Conservation (phyloP, 1,139 yeast genomes). For the Blastobotrys niveus region DNA sequence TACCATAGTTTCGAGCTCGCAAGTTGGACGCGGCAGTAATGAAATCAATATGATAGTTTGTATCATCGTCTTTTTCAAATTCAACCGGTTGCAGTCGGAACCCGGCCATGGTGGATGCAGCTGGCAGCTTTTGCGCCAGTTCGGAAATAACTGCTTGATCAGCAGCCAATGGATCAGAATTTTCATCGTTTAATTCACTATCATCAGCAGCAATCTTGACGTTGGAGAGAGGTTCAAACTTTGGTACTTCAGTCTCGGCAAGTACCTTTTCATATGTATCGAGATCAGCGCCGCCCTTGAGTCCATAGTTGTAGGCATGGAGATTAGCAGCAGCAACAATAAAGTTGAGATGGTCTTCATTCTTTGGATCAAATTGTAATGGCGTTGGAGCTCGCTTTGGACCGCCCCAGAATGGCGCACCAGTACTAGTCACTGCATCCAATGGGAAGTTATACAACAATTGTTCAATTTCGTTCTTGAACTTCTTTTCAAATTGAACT, state of each 20-base stretch:
- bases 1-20: constrained; percentile 86
- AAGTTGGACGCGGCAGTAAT: constrained; percentile 96
- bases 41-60: constrained; percentile 93
- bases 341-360: constrained; percentile 75
- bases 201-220: constrained; percentile 83
- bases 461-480: constrained; percentile 80
- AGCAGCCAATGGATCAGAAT: constrained; percentile 67
- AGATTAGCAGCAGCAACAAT: constrained; percentile 86
- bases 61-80: constrained; percentile 95
- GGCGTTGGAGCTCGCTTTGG: constrained; percentile 96
- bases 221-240: constrained; percentile 69
- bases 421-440: constrained; percentile 85
- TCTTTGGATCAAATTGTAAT: constrained; percentile 64
- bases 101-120: constrained; percentile 84
- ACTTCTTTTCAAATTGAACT: constrained; percentile 76
- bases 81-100: constrained; percentile 81
- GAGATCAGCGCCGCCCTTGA: constrained; percentile 46
- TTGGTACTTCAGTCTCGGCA: constrained; percentile 51
- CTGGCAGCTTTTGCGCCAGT: constrained; percentile 75
- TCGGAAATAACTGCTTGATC: constrained; percentile 46
- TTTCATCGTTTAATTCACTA: constrained; percentile 50
- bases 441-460: constrained; percentile 87
- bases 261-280: constrained; percentile 45
- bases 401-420: constrained; percentile 97
- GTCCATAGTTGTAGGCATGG: constrained; percentile 84